Percentiles rank a stretch among this genome's conserved stretches.
phyloP scores from a whole-genome alignment of 1,284 basidiomycete species.

The Vanrija pseudolonga region DNA sequence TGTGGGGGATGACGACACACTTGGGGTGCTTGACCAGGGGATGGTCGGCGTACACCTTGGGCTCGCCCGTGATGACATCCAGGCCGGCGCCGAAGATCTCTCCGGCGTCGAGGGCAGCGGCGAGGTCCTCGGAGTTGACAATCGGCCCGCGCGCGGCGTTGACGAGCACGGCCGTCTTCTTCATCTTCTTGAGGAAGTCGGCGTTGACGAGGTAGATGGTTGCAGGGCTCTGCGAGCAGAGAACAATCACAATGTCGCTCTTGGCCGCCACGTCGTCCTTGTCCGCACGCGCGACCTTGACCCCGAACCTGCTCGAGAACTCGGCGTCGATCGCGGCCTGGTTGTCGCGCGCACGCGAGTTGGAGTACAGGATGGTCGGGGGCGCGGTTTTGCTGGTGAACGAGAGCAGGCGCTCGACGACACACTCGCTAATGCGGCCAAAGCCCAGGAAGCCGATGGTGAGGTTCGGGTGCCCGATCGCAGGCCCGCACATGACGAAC shows the following conservation, averaged over 20 bases:
- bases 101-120: conserved; percentile 66
- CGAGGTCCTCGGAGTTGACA: conserved; percentile 83
- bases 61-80: conserved; percentile 93
- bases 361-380: conserved; percentile 36
- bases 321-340: conserved; percentile 56
- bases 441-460: conserved; percentile 90
- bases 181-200: conserved; percentile 75
- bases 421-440: conserved; percentile 82
- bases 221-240: conserved; percentile 69
- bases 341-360: conserved; percentile 35
- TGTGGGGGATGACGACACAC: conserved; percentile 72
- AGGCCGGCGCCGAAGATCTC: conserved; percentile 88
- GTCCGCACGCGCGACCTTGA: conserved; percentile 62
- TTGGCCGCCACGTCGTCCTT: conserved; percentile 64
- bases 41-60: conserved; percentile 68
- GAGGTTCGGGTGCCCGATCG: conserved; percentile 51
- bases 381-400: conserved; percentile 56
- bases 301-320: conserved; percentile 53
- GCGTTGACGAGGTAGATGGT: conserved; percentile 73
- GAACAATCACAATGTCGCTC: conserved; percentile 76
- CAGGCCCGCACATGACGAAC: conserved; percentile 52
- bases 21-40: conserved; percentile 61
- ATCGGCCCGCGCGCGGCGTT: conserved; percentile 71
- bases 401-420: conserved; percentile 67
- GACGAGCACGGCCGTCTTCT: conserved; percentile 70